A percentile compares a stretch with the other conserved stretches of the same genome.
phyloP scores from a whole-genome alignment of 2,329 filamentous ascomycete genomes.

The Exophiala alcalophila region DNA sequence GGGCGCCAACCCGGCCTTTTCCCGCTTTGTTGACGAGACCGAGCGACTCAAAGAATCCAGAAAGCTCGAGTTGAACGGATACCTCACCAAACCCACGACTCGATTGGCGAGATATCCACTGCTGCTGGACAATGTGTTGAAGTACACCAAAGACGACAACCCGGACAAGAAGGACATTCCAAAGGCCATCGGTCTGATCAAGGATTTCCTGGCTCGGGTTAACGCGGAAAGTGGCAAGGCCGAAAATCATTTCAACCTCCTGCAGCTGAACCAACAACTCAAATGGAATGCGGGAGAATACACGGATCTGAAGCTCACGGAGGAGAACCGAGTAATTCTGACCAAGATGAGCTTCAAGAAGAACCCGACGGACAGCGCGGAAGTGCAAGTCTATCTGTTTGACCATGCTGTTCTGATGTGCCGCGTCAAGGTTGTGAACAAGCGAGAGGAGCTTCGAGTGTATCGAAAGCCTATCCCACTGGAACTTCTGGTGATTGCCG shows the following conservation, averaged over 20 bases:
- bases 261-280: constrained; percentile 85
- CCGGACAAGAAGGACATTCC: constrained; percentile 90
- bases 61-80: constrained; percentile 95
- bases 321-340: constrained; percentile 86
- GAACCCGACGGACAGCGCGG: constrained; percentile 77
- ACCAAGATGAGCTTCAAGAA: constrained; percentile 96
- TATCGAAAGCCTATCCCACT: constrained; percentile 94
- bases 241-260: constrained; percentile 94
- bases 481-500: constrained; percentile 85
- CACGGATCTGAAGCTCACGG: constrained; percentile 90
- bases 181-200: constrained; percentile 80
- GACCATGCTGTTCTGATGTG: constrained; percentile 93
- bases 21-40: constrained; percentile 92
- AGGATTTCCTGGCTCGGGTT: constrained; percentile 80
- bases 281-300: constrained; percentile 86
- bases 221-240: constrained; percentile 95
- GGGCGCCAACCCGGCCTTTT: constrained; percentile 76
- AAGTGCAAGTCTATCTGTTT: constrained; percentile 93
- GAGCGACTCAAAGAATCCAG: constrained; percentile 93
- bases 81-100: constrained; percentile 95
- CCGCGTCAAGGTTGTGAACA: constrained; percentile 85
- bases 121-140: constrained; percentile 84
- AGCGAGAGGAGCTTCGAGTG: constrained; percentile 89
- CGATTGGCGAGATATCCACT: constrained; percentile 90
- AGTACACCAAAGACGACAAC: constrained; percentile 84